These are phyloP conservation scores for Eucalyptus curtisii DNA, from an alignment of 345 rosid genomes.

Conservation along the genomic window DNA sequence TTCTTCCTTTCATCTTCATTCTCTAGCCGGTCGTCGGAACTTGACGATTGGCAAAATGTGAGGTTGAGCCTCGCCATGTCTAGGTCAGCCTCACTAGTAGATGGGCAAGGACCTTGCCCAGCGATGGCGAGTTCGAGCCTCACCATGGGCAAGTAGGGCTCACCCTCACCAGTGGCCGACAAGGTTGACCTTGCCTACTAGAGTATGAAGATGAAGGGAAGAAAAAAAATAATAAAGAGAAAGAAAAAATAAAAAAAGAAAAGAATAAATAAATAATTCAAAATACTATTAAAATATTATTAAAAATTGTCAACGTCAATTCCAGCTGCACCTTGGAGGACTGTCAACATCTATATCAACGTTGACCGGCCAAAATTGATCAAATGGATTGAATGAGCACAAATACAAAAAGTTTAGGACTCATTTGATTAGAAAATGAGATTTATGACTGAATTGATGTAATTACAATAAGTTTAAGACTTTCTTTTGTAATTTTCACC, in stretches of 20 bases:
- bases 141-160: too few species aligned
- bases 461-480: neutral
- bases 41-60: neutral
- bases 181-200: neutral
- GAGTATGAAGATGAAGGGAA: neutral
- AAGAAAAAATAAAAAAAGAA: too few species aligned
- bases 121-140: fast-evolving
- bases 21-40: fast-evolving
- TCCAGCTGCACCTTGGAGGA: neutral
- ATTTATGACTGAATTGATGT: too few species aligned
- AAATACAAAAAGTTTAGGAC: too few species aligned
- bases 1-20: neutral
- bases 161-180: too few species aligned
- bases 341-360: fast-evolving
- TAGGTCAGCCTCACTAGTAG: neutral
- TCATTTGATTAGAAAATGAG: too few species aligned
- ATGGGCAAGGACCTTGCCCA: neutral
- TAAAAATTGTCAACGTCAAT: too few species aligned
- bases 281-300: too few species aligned
- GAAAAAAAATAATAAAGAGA: neutral
- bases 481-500: neutral
- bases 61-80: neutral
- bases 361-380: fast-evolving
- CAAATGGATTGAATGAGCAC: too few species aligned
- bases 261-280: too few species aligned